Conservation (phyloP, 129 eudicot genomes). For the Helianthus annuus region HanXRQr2.0-SUNRISE NC_035440.2:21549827-21550326, state of each 20-base stretch:
- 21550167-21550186: conserved; percentile 67
- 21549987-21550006: conserved; percentile 47
- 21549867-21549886: conserved; percentile 51
- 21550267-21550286: conserved; percentile 49
- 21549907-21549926: conserved; percentile 53
- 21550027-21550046: conserved; percentile 60
- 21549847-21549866: conserved; percentile 61
- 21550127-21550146: conserved; percentile 64
- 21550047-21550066: conserved; percentile 55
- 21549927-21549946: conserved; percentile 54
- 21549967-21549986: conserved; percentile 52
- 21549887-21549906: conserved; percentile 58
- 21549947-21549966: conserved; percentile 50
- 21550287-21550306: conserved; percentile 88
- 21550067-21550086: conserved; percentile 62
- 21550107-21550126: conserved; percentile 30
- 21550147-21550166: conserved; percentile 58
- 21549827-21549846: conserved; percentile 78
- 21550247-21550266: conserved; percentile 38
- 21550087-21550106: conserved; percentile 74
- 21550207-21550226: conserved; percentile 38
- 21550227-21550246: conserved; percentile 58
- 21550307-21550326: conserved; percentile 82
- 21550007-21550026: conserved; percentile 54
- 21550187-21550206: conserved; percentile 77